Percentiles rank a stretch among this genome's conserved stretches.
These are phyloP conservation scores for Phytophthora uliginosa DNA, from an alignment of 352 stramenopile genomes.

Conservation along the genomic window DNA sequence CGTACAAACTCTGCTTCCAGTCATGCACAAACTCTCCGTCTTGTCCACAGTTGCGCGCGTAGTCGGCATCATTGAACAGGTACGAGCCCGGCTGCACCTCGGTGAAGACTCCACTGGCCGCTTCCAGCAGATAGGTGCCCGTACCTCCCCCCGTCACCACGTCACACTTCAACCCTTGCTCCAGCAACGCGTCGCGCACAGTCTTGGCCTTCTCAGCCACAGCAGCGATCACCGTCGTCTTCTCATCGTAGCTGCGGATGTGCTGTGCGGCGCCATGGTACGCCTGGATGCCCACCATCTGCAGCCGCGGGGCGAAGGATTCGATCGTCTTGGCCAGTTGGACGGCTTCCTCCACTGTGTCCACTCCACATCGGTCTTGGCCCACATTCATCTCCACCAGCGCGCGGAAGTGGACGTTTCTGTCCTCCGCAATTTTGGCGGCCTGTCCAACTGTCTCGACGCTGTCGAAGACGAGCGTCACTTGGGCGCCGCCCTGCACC, in stretches of 20 bases:
- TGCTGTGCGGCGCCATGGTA: constrained; percentile 84
- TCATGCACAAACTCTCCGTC: constrained; percentile 50
- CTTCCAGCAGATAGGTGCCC: constrained; percentile 74
- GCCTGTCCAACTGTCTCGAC: constrained; percentile 53
- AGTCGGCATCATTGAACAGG: constrained; percentile 84
- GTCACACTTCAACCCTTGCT: constrained; percentile 52
- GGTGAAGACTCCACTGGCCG: constrained; percentile 68
- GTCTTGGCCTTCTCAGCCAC: constrained; percentile 53
- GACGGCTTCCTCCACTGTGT: constrained; percentile 56
- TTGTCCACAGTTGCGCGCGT: constrained; percentile 59
- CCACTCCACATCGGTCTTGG: constrained; percentile 78
- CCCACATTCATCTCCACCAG: constrained; percentile 84
- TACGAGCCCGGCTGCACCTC: constrained; percentile 86
- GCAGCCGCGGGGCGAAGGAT: constrained; percentile 22
- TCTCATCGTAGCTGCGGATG: constrained; percentile 68
- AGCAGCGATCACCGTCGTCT: constrained; percentile 47
- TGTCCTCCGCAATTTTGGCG: constrained; percentile 29
- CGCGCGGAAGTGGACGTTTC: constrained; percentile 51
- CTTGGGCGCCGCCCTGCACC: constrained; percentile 37
- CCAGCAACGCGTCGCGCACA: constrained; percentile 50
- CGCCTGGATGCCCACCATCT: constrained; percentile 69
- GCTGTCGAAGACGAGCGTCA: constrained; percentile 77
- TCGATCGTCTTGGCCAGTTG: constrained; percentile 51
- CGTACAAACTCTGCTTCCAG: constrained; percentile 76
- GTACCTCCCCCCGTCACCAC: constrained; percentile 79